Evolutionary conservation across 805 yeast species (phyloP), one percentile per base, ranked within the genome.

Genomic region (Saccharomycopsis microspora): DNA sequence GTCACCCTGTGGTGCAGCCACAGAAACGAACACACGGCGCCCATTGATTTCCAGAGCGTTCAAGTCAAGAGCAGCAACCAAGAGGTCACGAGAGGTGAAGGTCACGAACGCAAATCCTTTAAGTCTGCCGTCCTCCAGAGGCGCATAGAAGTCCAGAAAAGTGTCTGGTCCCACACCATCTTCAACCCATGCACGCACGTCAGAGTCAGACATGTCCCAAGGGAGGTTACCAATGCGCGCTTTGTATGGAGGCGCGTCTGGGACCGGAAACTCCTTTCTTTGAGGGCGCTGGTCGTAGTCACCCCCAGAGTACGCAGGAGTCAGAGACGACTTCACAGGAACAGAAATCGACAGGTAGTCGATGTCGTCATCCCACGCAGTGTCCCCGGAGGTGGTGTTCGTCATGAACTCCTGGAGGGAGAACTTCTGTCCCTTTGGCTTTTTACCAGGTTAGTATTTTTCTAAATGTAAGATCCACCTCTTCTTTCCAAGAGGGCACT

Each of bases 81-180:
- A 75, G 57, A 82, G 85, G 49, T 83, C 89, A 60, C 79, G 80
- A 48, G 85, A 76, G 57, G 74, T 80, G 60, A 82, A 86, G 55
- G 89, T 88, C 52, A 90, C 80, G 64, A 87, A 90, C 32, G 95
- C 97, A 61, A 80, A 83, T 47, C 96, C 96, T 60, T 82, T 83
- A 72, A 85, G 72, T 59, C 80, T 77, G 36, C 85, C 80, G 49
- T 80, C 76, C 64, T 85, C 95, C 60, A 69, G 74, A 56, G 96
- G 95, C 55, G 86, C 76, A 53, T 80, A 77, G 53, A 88, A 71
- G 47, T 78, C 81, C 42, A 70, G 67, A 48, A 85, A 76, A 45
- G 78, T 70, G 35, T 30, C 42, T 3, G 31, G 33, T 9, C 43
- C 48, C 5, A 45, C 19, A 46, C 63, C 69, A 51, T 74, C 76